Base-by-base conservation (phyloP, 805 yeast genomes). In the Candida xiaguanensis region DNA sequence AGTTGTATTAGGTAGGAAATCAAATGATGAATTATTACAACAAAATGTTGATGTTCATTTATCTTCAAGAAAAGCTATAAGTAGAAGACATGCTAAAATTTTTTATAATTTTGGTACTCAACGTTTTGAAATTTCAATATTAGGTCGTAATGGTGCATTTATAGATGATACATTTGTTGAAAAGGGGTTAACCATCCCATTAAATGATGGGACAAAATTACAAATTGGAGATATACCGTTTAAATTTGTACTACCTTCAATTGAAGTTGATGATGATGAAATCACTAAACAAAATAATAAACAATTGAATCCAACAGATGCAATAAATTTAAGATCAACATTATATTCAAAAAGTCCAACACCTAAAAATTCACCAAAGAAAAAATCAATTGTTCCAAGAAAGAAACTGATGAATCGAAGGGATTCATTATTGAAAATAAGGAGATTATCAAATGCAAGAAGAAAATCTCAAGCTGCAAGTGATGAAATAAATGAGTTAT, bases 71-170 rank as follows among this genome's bases (percentile, higher is more conserved):
- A 93, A 93, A 65, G 95, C 97, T 8, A 88, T 93, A 13, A 88
- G 96, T 5, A 69, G 99, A 55, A 73, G 88, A 43, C 99, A 93
- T 61, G 99, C 98, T 4, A 90, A 87, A 61, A 91, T 93, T 12
- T 91, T 90, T 58, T 93, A 91, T 67, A 93, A 93, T 58, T 93
- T 93, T 62, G 98, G 96, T 3, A 89, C 95, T 3, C 98, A 91
- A 57, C 66, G 95, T 47, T 93, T 93, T 55, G 99, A 93, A 61
- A 66, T 93, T 32, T 82, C 95, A 7, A 89, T 93, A 2, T 70
- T 90, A 50, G 99, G 99, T 14, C 75, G 96, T 50, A 93, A 93
- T 59, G 99, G 99, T 27, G 97, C 97, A 2, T 93, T 93, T 69
- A 95, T 93, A 3, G 93, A 91, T 59, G 96, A 89, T 48, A 71